Percentiles rank a stretch among this genome's conserved stretches.
Evolutionary conservation across 1,284 basidiomycete species (phyloP).

Genomic region (Mycena citricolor): DNA sequence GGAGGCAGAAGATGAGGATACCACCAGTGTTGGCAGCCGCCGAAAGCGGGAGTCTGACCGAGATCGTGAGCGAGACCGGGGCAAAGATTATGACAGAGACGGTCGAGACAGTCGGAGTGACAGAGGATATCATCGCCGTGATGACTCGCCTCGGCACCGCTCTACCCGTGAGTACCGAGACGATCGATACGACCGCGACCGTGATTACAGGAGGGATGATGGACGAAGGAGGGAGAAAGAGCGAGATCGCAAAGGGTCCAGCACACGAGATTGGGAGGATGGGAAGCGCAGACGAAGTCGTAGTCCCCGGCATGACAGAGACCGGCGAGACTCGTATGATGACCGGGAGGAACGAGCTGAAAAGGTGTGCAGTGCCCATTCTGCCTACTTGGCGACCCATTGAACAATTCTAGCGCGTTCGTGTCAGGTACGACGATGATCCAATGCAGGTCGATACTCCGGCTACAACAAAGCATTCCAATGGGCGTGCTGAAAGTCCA

Average conservation of each 20-base stretch:
- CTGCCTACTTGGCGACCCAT: conserved; percentile 42
- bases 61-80: conserved; percentile 40
- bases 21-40: conserved; percentile 65
- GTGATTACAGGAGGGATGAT: conserved; percentile 37
- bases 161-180: conserved; percentile 8
- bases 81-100: conserved; percentile 32
- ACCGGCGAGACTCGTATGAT: conserved; percentile 36
- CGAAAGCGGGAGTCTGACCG: conserved; percentile 69
- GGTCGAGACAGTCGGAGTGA: conserved; percentile 21
- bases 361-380: conserved; percentile 50
- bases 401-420: conserved; percentile 40
- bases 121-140: conserved; percentile 35
- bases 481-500: conserved; percentile 58
- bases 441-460: conserved; percentile 36
- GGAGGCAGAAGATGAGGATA: conserved; percentile 81
- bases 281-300: conserved; percentile 16
- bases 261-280: conserved; percentile 27
- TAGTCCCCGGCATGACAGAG: conserved; percentile 30
- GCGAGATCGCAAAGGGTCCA: conserved; percentile 32
- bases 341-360: conserved; percentile 59
- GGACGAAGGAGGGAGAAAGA: conserved; percentile 38
- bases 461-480: conserved; percentile 20
- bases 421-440: conserved; percentile 53
- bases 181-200: conserved; percentile 36
- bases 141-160: conserved; percentile 25